These are phyloP conservation scores for Mimosa bimucronata DNA, from an alignment of 306 rosid species.

Conservation along the genomic window DNA sequence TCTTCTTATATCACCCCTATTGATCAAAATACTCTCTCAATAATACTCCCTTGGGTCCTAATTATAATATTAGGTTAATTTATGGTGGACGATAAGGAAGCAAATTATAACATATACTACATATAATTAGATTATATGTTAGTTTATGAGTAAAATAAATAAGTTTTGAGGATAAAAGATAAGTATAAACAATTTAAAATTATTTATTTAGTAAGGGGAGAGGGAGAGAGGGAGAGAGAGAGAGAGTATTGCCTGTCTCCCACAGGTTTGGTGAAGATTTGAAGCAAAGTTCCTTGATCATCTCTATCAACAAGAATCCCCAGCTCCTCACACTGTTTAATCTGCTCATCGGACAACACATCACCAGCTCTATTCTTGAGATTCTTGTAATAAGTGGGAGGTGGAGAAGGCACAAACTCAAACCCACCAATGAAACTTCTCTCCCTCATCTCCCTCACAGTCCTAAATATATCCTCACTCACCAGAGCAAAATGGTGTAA, in stretches of 20 bases:
- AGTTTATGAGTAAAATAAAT: too few relatives aligned
- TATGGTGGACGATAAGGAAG: too few relatives aligned
- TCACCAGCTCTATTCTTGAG: conserved; percentile 70
- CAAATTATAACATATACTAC: too few relatives aligned
- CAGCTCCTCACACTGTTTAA: conserved; percentile 84
- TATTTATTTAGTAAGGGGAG: too few relatives aligned
- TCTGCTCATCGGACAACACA: conserved; percentile 73
- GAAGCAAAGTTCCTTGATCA: conserved; percentile 89
- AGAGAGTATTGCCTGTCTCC: conserved; percentile 66
- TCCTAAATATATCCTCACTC: conserved; percentile 67
- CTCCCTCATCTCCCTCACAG: conserved; percentile 80
- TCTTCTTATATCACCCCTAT: too few relatives aligned
- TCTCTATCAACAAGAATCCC: conserved; percentile 91
- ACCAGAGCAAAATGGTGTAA: conserved; percentile 78
- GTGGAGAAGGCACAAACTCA: conserved; percentile 92
- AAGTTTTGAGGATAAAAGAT: too few relatives aligned
- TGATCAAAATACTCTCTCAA: too few relatives aligned
- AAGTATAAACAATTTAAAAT: too few relatives aligned
- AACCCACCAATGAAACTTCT: conserved; percentile 72
- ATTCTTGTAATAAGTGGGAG: conserved; percentile 79
- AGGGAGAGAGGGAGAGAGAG: too few relatives aligned
- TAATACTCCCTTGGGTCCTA: too few relatives aligned
- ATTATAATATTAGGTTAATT: too few relatives aligned
- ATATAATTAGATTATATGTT: too few relatives aligned
- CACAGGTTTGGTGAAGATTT: conserved; percentile 90